phyloP scores from a whole-genome alignment of 352 stramenopile species.

The Pythium guiyangense region DNA sequence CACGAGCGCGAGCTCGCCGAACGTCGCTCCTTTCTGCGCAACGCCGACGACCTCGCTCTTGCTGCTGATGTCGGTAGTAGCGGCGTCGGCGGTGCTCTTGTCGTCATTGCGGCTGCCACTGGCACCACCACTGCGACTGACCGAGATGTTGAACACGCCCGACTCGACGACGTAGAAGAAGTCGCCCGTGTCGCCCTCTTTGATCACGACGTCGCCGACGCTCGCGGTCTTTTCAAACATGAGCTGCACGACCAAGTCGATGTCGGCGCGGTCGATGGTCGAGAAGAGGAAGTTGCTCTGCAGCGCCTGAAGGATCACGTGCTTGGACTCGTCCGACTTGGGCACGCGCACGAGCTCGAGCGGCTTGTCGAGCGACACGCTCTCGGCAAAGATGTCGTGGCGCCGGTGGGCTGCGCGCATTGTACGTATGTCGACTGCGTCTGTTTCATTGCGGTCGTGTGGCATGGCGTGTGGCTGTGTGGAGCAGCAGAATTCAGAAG shows the following conservation, averaged over 20 bases:
- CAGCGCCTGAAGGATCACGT: slow-evolving; percentile 52
- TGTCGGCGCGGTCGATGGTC: slow-evolving; percentile 42
- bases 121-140: slow-evolving; percentile 75
- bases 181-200: too few species aligned
- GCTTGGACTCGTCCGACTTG: slow-evolving; percentile 40
- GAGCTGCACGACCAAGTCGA: slow-evolving; percentile 47
- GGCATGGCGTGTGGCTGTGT: too few species aligned
- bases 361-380: slow-evolving; percentile 54
- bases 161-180: slow-evolving; percentile 69
- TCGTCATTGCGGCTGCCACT: too few species aligned
- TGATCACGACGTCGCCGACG: too few species aligned
- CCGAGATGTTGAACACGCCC: slow-evolving; percentile 85
- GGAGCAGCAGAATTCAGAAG: too few species aligned
- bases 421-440: background rate
- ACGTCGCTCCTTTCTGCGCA: slow-evolving; percentile 76
- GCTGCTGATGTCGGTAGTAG: too few species aligned
- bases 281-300: slow-evolving; percentile 69
- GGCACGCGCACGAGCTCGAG: slow-evolving; percentile 26
- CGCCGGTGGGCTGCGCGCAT: slow-evolving; percentile 56
- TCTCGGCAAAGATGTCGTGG: slow-evolving; percentile 69
- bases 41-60: slow-evolving; percentile 9
- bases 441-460: too few species aligned
- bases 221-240: slow-evolving; percentile 43
- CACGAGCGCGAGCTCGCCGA: too few species aligned
- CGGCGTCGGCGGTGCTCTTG: too few species aligned